Evolutionary conservation across 148 eudicot genomes (phyloP), one percentile per base, ranked within the genome.

Genomic region (Arctostaphylos glauca): DNA sequence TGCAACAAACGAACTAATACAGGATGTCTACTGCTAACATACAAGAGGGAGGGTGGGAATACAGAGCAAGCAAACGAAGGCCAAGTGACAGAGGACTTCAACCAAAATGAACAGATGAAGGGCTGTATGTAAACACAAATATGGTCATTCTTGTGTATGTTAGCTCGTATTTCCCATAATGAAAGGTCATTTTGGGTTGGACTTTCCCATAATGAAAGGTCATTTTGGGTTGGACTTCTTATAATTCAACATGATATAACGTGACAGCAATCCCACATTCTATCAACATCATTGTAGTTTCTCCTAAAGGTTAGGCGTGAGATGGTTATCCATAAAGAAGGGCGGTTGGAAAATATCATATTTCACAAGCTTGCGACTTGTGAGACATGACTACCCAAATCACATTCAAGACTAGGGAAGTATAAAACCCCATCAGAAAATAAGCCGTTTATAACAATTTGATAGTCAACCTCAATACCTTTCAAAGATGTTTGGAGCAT

Each of bases 401-500:
- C 5, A 64, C 15, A 31, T 44, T 58, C 76, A 4, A 43, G 21
- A 77, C 70, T 9, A 47, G 60, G 19, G n/a, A 72, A 78, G 47
- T 66, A 31, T 31, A 31, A 31, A 31, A 31, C 38, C 38, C 38
- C 38, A 31, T 31, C 38, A 31, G 0, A 31, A 31, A 31, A 31
- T 0, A 31, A 0, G 38, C 38, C 38, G 38, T 31, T 31, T 31
- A 31, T 31, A 80, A 15, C 56, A 13, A 70, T 50, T 14, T 16
- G 48, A 74, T 74, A 77, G 83, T 43, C 62, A 84, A 53, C 49
- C 46, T 44, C 80, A 23, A 79, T 95, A 96, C 99, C 99, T 94
- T 91, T 96, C 99, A 89, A 92, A 96, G 72, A 94, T 93, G 88
- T 96, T 96, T 56, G 98, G 97, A 84, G 98, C 93, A 87, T 96